Conservation (phyloP, 2,329 filamentous ascomycete species). For the Fusarium irregulare region DNA sequence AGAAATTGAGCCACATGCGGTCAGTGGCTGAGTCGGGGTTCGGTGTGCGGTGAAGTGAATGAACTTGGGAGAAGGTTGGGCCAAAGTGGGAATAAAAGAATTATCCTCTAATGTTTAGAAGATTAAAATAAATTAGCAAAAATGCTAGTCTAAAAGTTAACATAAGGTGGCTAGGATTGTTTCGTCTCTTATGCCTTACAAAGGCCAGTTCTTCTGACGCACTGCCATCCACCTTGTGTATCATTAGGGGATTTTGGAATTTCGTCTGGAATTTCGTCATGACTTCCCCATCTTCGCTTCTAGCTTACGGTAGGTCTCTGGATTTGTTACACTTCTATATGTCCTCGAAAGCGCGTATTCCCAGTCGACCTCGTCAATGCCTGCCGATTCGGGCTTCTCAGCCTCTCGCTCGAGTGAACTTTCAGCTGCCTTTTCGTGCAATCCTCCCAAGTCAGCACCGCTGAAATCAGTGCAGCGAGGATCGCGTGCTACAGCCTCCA, state of each 20-base stretch:
- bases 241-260: background rate
- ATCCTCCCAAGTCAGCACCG: slow-evolving; percentile 68
- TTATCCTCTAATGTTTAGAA: background rate
- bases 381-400: slow-evolving; percentile 38
- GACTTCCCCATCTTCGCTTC: slow-evolving; percentile 31
- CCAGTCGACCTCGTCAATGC: slow-evolving; percentile 61
- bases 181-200: background rate
- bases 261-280: background rate
- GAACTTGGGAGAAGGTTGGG: background rate
- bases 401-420: slow-evolving; percentile 57
- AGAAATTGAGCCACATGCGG: slow-evolving; percentile 24
- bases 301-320: slow-evolving; percentile 57
- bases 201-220: background rate
- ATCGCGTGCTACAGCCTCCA: slow-evolving; percentile 75
- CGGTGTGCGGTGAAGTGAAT: background rate
- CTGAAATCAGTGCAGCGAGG: slow-evolving; percentile 80
- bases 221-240: background rate
- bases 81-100: background rate
- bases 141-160: background rate
- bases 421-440: slow-evolving; percentile 62
- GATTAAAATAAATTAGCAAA: background rate
- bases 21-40: slow-evolving; percentile 23
- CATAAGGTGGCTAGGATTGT: background rate
- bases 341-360: slow-evolving; percentile 62
- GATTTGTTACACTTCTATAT: slow-evolving; percentile 62